Percentiles rank a stretch among this genome's conserved stretches.
phyloP scores from a whole-genome alignment of 768 basidiomycete species.

The Tricholoma terreum region DNA sequence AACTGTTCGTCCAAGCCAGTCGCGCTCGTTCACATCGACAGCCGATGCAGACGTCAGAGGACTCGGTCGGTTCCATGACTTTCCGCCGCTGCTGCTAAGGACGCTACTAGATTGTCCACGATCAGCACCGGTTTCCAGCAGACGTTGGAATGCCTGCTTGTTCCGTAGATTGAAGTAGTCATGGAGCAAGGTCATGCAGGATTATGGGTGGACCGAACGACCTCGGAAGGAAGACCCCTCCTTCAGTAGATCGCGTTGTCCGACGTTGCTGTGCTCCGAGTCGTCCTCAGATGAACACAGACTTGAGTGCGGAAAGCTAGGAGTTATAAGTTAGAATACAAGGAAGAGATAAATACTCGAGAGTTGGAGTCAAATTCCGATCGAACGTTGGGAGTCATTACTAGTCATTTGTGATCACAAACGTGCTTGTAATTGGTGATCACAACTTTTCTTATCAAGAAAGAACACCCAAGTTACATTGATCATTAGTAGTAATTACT shows the following conservation, averaged over 20 bases:
- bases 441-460: too few relatives aligned
- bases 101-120: constrained; percentile 30
- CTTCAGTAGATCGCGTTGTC: constrained; percentile 26
- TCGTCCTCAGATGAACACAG: constrained; percentile 19
- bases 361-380: background rate
- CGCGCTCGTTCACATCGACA: constrained; percentile 64
- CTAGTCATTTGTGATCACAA: background rate
- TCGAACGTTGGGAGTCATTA: constrained; percentile 3
- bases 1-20: constrained; percentile 70
- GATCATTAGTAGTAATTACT: too few relatives aligned
- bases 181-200: constrained; percentile 81
- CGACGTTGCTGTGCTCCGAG: constrained; percentile 17
- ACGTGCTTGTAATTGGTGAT: background rate
- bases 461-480: too few relatives aligned
- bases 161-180: constrained; percentile 66
- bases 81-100: constrained; percentile 48
- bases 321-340: background rate
- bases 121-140: constrained; percentile 53
- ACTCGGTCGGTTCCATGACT: constrained; percentile 54
- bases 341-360: background rate
- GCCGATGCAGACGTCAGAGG: constrained; percentile 33
- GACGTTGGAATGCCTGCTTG: constrained; percentile 73
- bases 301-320: constrained; percentile 4
- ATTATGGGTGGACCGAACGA: constrained; percentile 33
- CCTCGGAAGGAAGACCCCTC: constrained; percentile 30